Evolutionary conservation across 2,329 filamentous ascomycete species (phyloP), one percentile per base, ranked within the genome.

Genomic region (Dothideomycetes sp.): DNA sequence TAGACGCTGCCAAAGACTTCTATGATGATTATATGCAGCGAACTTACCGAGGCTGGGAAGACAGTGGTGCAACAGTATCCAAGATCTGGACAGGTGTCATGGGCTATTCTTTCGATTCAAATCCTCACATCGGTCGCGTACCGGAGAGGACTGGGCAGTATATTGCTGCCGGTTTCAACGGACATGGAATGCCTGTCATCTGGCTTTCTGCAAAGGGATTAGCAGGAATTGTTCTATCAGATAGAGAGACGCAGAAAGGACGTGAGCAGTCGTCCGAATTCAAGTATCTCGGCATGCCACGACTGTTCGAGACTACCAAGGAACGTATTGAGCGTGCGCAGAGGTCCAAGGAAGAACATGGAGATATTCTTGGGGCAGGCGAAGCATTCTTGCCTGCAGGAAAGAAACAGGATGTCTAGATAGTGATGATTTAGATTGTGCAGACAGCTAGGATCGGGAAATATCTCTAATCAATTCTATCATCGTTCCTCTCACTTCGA

Each of bases 171-270:
- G 70, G 69, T 0, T 73, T 71, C 45, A 65, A 62, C 18, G 70
- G 70, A 0, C 68, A 71, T 39, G 70, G 70, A 0, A 74, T 74
- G 68, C 61, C 67, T 0, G 49, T 65, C 19, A 61, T 69, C 13
- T 64, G 64, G 12, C 53, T 67, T 0, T 52, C 58, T 5, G 60
- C 59, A 4, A 62, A 64, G 45, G 65, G 58, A 0, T 32, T 70
- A 9, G 64, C 59, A 2, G 44, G 51, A 17, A 69, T 71, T 64
- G 46, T 68, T 31, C 16, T 38, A 16, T 25, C 17, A 8, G 17
- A 34, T 34, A 7, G 23, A 25, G 23, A 25, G n/a, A n/a, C n/a
- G n/a, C n/a, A n/a, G n/a, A n/a, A n/a, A n/a, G n/a, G n/a, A n/a
- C 8, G n/a, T 11, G 7, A 7, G 13, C n/a, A 15, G 7, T 9